Evolutionary conservation across 2,329 filamentous ascomycete species (phyloP).

Genomic region (Colletotrichum nymphaeae): DNA sequence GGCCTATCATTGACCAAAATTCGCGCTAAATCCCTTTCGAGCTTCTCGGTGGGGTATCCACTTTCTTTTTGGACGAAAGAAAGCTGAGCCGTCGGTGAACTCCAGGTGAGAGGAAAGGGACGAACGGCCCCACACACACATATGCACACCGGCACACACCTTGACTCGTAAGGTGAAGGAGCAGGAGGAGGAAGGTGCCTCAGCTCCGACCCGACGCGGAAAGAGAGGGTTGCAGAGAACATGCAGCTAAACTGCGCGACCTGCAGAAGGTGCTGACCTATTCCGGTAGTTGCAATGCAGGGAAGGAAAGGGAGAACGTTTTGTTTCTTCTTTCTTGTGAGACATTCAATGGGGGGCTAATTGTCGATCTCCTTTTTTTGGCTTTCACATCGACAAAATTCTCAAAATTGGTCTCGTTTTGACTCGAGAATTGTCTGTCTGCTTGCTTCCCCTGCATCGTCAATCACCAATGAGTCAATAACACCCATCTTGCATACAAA

Average conservation of each 20-base stretch:
- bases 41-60: no score
- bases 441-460: neutral
- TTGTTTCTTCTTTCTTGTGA: neutral
- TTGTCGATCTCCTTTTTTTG: neutral
- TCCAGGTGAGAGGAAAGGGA: neutral
- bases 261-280: constrained; percentile 1
- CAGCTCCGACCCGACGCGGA: neutral
- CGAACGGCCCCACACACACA: neutral
- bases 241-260: neutral
- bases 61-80: neutral
- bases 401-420: neutral
- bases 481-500: neutral
- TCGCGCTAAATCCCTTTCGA: no score
- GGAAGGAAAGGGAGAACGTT: neutral
- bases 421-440: neutral
- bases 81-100: neutral
- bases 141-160: neutral
- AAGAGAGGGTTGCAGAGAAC: neutral
- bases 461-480: neutral
- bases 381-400: neutral
- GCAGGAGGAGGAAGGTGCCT: neutral
- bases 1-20: neutral
- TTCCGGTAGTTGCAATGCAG: constrained; percentile 8
- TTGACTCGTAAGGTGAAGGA: neutral
- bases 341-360: neutral